Conservation (phyloP, 202 grass and related monocot genomes). For the Zizania palustris region DNA sequence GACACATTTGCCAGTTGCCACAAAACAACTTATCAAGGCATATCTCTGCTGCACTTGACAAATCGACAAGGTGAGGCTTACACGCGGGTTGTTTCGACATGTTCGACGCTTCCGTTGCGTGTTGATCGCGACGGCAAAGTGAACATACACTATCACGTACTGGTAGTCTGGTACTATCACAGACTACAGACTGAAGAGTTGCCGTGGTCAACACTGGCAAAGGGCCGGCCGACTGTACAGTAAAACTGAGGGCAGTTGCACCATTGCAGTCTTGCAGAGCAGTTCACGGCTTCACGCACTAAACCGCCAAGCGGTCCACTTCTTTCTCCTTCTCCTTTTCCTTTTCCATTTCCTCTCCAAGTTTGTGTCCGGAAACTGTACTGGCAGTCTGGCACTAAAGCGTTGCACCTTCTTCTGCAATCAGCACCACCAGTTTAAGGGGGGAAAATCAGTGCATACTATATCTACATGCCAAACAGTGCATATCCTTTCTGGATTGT, state of each 20-base stretch:
- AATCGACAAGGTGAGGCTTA: slow-evolving; percentile 6
- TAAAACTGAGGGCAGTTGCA: slow-evolving; percentile 40
- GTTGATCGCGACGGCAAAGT: too few species aligned
- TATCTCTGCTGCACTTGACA: slow-evolving; percentile 1
- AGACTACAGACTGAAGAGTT: slow-evolving; percentile 11
- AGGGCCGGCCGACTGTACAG: slow-evolving; percentile 35
- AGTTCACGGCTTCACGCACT: slow-evolving; percentile 12
- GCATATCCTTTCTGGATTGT: too few species aligned
- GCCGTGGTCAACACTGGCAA: slow-evolving; percentile 42
- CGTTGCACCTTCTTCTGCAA: too few species aligned
- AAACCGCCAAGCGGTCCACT: slow-evolving; percentile 12
- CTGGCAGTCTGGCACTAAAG: too few species aligned
- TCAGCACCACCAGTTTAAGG: too few species aligned
- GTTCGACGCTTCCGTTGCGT: slow-evolving; percentile 35
- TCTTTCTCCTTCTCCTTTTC: neutral
- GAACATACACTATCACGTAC: too few species aligned
- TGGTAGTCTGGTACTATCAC: too few species aligned
- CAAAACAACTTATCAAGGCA: slow-evolving; percentile 30
- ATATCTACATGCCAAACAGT: too few species aligned
- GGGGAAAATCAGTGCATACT: too few species aligned
- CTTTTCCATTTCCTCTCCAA: too few species aligned
- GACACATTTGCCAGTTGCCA: slow-evolving; percentile 12
- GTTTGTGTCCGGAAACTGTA: neutral
- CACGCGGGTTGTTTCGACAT: neutral
- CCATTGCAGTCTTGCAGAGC: slow-evolving; percentile 42